phyloP scores from a whole-genome alignment of 2,329 filamentous ascomycete genomes.

The Tympanopsis confertula region DNA sequence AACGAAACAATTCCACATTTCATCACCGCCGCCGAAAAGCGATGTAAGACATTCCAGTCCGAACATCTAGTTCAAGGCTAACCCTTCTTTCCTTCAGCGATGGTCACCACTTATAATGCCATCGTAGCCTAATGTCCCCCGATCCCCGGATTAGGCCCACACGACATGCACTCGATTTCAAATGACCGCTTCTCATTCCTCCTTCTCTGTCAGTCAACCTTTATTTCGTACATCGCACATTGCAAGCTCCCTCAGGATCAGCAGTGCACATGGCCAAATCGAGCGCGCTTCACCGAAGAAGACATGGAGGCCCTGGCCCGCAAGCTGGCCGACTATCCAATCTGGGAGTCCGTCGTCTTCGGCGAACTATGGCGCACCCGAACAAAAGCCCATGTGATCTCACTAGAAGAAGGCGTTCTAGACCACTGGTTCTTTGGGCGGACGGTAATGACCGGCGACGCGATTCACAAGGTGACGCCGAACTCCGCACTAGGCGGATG shows the following conservation, averaged over 20 bases:
- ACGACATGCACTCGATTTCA: conserved; percentile 2
- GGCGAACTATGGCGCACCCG: conserved; percentile 17
- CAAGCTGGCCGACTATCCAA: conserved; percentile 11
- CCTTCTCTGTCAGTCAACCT: conserved; percentile 7
- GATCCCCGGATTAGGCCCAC: conserved; percentile 5
- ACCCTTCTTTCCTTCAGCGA: conserved; percentile 2
- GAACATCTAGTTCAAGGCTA: neutral
- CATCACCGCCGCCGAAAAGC: conserved; percentile 8
- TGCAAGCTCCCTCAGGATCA: conserved; percentile 10
- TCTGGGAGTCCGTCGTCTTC: conserved; percentile 16
- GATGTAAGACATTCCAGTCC: neutral
- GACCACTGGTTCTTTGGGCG: conserved; percentile 19
- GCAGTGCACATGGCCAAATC: conserved; percentile 8
- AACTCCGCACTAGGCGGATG: conserved; percentile 23
- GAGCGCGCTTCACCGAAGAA: conserved; percentile 16
- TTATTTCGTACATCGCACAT: conserved; percentile 12
- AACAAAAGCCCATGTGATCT: conserved; percentile 10
- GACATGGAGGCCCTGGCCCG: conserved; percentile 15
- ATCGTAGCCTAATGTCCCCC: conserved; percentile 15
- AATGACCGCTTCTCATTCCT: conserved; percentile 8
- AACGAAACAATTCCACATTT: conserved; percentile 5
- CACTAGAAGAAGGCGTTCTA: conserved; percentile 20
- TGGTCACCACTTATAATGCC: conserved; percentile 13
- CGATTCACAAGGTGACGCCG: conserved; percentile 21
- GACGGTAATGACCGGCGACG: conserved; percentile 21